Evolutionary conservation across 169 alveolate genomes (phyloP).

Genomic region (Cryptosporidium canis): DNA sequence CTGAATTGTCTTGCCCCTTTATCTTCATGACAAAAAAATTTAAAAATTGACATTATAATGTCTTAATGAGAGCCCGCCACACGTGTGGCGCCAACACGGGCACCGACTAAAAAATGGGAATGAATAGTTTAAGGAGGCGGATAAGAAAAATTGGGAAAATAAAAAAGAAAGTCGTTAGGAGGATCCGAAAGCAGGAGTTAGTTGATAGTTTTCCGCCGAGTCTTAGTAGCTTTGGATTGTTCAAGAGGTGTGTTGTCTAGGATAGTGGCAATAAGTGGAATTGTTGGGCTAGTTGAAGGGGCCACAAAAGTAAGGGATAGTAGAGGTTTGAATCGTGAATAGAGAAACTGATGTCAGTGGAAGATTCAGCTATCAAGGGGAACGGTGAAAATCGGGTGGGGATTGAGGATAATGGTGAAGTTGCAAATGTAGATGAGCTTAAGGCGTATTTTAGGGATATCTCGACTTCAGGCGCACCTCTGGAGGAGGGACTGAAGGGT

Average conservation of each 20-base stretch:
- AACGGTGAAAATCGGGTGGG: neutral
- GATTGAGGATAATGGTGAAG: constrained; percentile 47
- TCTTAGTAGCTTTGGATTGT: too few relatives aligned
- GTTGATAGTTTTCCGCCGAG: too few relatives aligned
- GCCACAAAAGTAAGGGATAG: neutral
- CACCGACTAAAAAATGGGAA: neutral
- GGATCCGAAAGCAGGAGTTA: neutral
- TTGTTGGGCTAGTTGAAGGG: constrained; percentile 5
- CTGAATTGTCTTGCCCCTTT: neutral
- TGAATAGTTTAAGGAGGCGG: neutral
- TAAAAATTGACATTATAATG: constrained; percentile 13
- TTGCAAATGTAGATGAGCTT: constrained; percentile 64
- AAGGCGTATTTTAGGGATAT: constrained; percentile 53
- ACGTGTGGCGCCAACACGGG: neutral
- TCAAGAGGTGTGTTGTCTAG: too few relatives aligned
- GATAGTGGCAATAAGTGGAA: too few relatives aligned
- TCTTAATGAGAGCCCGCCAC: neutral
- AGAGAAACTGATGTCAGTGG: constrained; percentile 1
- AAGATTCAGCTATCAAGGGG: neutral
- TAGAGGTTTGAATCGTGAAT: neutral
- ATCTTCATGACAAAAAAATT: neutral
- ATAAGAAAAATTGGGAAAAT: neutral
- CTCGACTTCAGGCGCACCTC: neutral
- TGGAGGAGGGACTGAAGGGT: neutral
- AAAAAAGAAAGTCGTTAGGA: neutral